Conservation (phyloP, 208 protist species). For the Zelonia costaricensis region DNA sequence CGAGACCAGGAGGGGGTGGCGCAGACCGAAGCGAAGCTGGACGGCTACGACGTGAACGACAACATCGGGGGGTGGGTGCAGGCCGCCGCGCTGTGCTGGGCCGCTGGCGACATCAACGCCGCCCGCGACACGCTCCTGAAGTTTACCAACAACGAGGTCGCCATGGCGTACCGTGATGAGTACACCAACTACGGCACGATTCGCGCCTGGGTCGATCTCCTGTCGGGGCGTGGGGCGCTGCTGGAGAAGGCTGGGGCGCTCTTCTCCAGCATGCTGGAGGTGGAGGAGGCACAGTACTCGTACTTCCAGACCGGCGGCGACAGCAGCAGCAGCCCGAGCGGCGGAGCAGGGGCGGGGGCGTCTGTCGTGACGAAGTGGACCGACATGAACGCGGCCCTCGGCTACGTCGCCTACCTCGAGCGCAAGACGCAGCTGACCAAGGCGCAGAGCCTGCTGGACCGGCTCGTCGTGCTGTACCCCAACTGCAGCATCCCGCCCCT, state of each 20-base stretch:
- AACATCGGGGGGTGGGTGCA: conserved; percentile 58
- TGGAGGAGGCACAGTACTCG: conserved; percentile 35
- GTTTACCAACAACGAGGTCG: conserved; percentile 26
- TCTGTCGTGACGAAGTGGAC: conserved; percentile 22
- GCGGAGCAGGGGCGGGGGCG: not conserved
- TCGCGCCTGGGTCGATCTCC: conserved; percentile 88
- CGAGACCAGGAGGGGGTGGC: conserved; percentile 64
- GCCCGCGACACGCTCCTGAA: conserved; percentile 72
- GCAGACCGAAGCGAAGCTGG: conserved; percentile 54
- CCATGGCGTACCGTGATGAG: conserved; percentile 70
- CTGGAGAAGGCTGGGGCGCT: conserved; percentile 80
- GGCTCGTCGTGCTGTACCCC: conserved; percentile 72
- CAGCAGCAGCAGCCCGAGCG: not conserved
- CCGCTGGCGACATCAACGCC: conserved; percentile 52
- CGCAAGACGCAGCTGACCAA: conserved; percentile 75
- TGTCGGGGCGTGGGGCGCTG: conserved; percentile 72
- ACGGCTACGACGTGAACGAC: conserved; percentile 35
- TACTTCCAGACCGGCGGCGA: conserved; percentile 8
- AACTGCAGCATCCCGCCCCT: conserved; percentile 60
- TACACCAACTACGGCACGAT: conserved; percentile 79
- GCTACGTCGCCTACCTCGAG: conserved; percentile 83
- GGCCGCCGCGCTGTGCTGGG: conserved; percentile 75
- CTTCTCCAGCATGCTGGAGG: conserved; percentile 71
- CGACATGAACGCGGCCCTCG: conserved; percentile 85
- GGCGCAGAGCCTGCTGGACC: conserved; percentile 85